Evolutionary conservation across 2,329 filamentous ascomycete genomes (phyloP), one percentile per base, ranked within the genome.

Genomic region (Fusarium hainanense): DNA sequence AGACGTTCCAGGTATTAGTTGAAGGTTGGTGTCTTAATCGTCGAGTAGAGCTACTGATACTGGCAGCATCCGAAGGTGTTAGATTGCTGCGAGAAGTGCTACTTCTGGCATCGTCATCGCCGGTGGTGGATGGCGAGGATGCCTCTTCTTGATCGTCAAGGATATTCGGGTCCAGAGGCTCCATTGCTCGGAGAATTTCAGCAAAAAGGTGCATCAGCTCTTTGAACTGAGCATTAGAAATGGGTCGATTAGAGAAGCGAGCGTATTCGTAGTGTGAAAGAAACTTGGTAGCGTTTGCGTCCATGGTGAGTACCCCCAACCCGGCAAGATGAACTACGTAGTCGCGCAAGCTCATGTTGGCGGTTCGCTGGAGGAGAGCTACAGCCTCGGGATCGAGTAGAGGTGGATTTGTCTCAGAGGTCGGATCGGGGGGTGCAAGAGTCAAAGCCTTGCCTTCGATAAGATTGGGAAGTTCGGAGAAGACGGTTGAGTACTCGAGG

Each of bases 361-460:
- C 83, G 4, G 89, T 88, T 55, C 94, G 85, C 75, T 92, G 91
- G 8, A 98, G 85, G 14, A 94, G 79, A 7, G 87, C 87, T 9
- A 94, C 88, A 2, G 92, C 89, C 32, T 90, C 87, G 13, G 88
- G 83, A 72, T 94, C 90, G 3, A 92, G 86, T 23, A 85, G 76
- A 18, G 80, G 82, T 11, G 81, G 79, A 5, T 79, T 79, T 20
- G 75, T 74, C 37, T 74, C 74, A 20, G 81, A 82, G 34, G 75
- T 79, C 37, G 78, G 82, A 68, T 81, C 84, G 1, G 84, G 83
- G 30, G 90, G 93, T 1, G 92, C 93, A 40, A 97, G 86, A 0
- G 93, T 94, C n/a, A 98, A 89, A 2, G 94, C 95, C 78, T 95
- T 95, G 12, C 93, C 95, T 82, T 98, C 95, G 68, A 98, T 92